These are phyloP conservation scores for Aspergillus ochraceoroseus DNA, from an alignment of 2,329 filamentous ascomycete genomes.

Conservation along the genomic window DNA sequence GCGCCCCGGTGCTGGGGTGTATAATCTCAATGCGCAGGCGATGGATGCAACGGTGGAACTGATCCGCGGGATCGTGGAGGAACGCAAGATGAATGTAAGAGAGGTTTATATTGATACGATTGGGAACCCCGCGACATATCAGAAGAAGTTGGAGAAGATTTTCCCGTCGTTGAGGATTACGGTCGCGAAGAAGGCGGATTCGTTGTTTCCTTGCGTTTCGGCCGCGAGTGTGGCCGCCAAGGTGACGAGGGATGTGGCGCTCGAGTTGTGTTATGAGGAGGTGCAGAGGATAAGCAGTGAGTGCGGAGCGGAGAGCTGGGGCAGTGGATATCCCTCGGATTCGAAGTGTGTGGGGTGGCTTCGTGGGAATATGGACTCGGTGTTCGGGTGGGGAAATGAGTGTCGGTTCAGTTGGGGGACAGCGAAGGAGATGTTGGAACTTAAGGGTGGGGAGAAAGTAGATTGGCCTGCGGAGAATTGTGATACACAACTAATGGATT, in stretches of 20 bases:
- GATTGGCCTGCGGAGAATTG: constrained; percentile 80
- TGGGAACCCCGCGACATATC: constrained; percentile 75
- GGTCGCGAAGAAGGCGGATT: constrained; percentile 87
- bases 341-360: constrained; percentile 75
- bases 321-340: constrained; percentile 91
- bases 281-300: constrained; percentile 34
- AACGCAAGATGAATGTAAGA: constrained; percentile 68
- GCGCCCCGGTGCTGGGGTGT: constrained; percentile 50
- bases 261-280: constrained; percentile 69
- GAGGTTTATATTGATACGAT: constrained; percentile 97
- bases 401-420: constrained; percentile 96
- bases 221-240: constrained; percentile 94
- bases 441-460: constrained; percentile 65
- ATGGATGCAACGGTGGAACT: constrained; percentile 85
- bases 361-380: constrained; percentile 76
- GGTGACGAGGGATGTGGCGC: constrained; percentile 83
- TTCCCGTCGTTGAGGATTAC: constrained; percentile 74
- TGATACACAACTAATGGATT: constrained; percentile 69
- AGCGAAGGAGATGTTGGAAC: constrained; percentile 84
- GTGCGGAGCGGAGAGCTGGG: constrained; percentile 57
- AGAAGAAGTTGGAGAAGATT: constrained; percentile 73
- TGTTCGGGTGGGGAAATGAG: constrained; percentile 93
- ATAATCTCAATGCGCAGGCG: constrained; percentile 95
- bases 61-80: constrained; percentile 69
- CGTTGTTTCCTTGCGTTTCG: constrained; percentile 84